phyloP scores from a whole-genome alignment of 2,329 filamentous ascomycete species.

The Beauveria asiatica region DNA sequence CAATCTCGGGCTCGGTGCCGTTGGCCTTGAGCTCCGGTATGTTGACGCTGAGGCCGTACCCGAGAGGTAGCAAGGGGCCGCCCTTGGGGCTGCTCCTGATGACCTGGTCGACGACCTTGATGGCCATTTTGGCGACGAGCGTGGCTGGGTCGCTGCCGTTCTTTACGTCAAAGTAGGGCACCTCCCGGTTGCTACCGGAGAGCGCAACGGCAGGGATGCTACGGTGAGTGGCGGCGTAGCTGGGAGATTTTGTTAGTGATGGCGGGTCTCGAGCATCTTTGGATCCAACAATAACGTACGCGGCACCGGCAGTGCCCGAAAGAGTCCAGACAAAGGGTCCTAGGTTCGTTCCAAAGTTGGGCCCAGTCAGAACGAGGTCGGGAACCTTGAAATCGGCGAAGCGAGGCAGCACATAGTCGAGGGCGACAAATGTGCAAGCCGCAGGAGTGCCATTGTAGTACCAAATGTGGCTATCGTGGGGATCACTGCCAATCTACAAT shows the following conservation, averaged over 20 bases:
- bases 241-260: conserved; percentile 13
- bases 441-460: conserved; percentile 53
- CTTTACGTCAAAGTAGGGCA: conserved; percentile 29
- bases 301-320: conserved; percentile 40
- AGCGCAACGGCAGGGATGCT: conserved; percentile 42
- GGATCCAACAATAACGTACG: conserved; percentile 14
- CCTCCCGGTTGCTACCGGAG: conserved; percentile 34
- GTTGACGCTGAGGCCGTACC: conserved; percentile 45
- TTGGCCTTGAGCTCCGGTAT: conserved; percentile 35
- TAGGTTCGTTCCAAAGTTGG: conserved; percentile 47
- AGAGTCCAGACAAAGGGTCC: conserved; percentile 46
- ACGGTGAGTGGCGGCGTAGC: conserved; percentile 40
- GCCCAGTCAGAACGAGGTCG: conserved; percentile 46
- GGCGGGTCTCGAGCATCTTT: too few relatives aligned
- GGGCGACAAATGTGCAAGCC: conserved; percentile 45
- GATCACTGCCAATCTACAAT: conserved; percentile 35
- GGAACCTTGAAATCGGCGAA: conserved; percentile 39
- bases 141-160: conserved; percentile 36
- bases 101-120: conserved; percentile 36
- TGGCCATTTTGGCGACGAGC: conserved; percentile 31
- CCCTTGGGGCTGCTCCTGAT: conserved; percentile 27
- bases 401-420: conserved; percentile 46
- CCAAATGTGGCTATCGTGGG: conserved; percentile 45
- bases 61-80: conserved; percentile 32
- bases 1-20: conserved; percentile 31